phyloP scores from a whole-genome alignment of 2,329 filamentous ascomycete genomes.

The Fusarium graminum region DNA sequence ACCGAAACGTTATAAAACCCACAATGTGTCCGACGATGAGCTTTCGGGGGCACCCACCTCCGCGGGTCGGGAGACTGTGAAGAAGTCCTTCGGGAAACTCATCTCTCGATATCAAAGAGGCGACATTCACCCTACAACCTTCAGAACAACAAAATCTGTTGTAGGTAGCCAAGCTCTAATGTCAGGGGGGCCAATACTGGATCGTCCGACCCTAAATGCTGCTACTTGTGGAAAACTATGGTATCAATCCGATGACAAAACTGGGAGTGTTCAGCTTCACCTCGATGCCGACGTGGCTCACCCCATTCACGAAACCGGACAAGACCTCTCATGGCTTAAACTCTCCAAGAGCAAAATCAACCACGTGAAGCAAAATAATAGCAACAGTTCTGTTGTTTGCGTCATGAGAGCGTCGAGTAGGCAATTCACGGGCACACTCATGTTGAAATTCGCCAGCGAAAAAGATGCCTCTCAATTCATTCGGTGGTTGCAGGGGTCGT shows the following conservation, averaged over 20 bases:
- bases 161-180: neutral
- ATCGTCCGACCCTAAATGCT: slow-evolving; percentile 30
- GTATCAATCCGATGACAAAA: slow-evolving; percentile 3
- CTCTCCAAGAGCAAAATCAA: slow-evolving; percentile 35
- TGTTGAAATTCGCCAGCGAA: slow-evolving; percentile 39
- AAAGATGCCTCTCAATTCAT: slow-evolving; percentile 30
- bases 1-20: slow-evolving; percentile 30
- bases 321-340: slow-evolving; percentile 41
- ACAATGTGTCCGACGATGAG: slow-evolving; percentile 50
- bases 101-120: slow-evolving; percentile 37
- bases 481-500: slow-evolving; percentile 28
- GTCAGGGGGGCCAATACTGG: neutral
- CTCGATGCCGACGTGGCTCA: slow-evolving; percentile 18
- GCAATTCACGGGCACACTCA: slow-evolving; percentile 23
- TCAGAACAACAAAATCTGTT: slow-evolving; percentile 6
- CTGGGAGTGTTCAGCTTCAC: slow-evolving; percentile 11
- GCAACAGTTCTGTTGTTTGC: slow-evolving; percentile 34
- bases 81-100: slow-evolving; percentile 31
- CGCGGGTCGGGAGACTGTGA: slow-evolving; percentile 6
- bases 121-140: slow-evolving; percentile 49
- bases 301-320: neutral
- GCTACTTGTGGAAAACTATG: slow-evolving; percentile 45
- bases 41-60: slow-evolving; percentile 31
- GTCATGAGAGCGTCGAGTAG: slow-evolving; percentile 42
- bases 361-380: slow-evolving; percentile 29